Evolutionary conservation across 2,329 filamentous ascomycete genomes (phyloP), one percentile per base, ranked within the genome.

Genomic region (Aspergillus clavatus): DNA sequence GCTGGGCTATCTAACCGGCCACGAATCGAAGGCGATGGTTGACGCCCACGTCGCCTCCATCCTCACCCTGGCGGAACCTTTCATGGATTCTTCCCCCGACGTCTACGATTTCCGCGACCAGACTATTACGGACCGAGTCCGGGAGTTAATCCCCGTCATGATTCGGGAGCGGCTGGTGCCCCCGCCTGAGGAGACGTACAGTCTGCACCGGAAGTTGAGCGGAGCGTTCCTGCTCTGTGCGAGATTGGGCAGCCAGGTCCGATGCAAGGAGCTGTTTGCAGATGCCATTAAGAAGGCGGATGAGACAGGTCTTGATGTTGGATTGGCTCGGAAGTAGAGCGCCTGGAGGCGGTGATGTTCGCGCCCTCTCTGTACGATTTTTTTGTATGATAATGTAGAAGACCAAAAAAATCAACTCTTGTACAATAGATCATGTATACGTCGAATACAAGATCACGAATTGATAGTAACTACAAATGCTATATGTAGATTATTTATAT

Each of bases 181-280:
- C 19, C 93, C 94, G 19, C 93, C 93, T 0, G 94, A 98, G 71
- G 93, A 98, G 75, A 98, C 93, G 42, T 98, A 98, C 63, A 91
- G 86, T 64, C 70, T 98, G 59, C 93, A 98, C 69, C 81, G 93
- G 49, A 98, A 98, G 72, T 72, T 98, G 43, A 95, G 89, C 65
- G 93, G 93, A 0, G 94, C 93, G 0, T 98, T 98, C 64, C 69
- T 98, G 60, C 75, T 98, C 14, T 98, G 93, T 67, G 90, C 93
- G 0, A 80, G 83, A 54, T 66, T 98, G 48, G 89, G 88, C 3
- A 95, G 89, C 65, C 78, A 81, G 52, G 90, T 98, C 2, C 75
- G 76, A 46, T 96, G 91, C 58, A 81, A 85, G 52, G 82, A 86
- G 47, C 70, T 98, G 71, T 98, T 98, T 49, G 49, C 49, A 12